Evolutionary conservation across 768 basidiomycete species (phyloP), one percentile per base, ranked within the genome.

Genomic region (Lentinula edodes): DNA sequence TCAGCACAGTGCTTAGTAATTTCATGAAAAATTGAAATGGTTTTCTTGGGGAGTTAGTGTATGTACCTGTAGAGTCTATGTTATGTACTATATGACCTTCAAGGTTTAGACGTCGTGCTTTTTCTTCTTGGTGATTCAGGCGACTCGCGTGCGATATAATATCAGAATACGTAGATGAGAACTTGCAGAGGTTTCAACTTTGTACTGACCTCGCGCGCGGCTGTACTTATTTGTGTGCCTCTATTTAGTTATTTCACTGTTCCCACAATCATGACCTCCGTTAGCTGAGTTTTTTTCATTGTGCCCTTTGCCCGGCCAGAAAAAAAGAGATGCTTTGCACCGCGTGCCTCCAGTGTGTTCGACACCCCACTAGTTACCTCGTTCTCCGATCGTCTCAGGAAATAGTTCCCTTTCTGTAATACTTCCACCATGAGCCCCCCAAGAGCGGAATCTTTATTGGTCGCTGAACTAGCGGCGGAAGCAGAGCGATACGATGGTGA

Each of bases 401-500:
- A 12, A 23, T 34, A 10, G 16, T 12, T 16, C 41, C 43, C 55
- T 56, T 23, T 56, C 36, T 43, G 9, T 2, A 28, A 9, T n/a
- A 54, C 53, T 43, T 56, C 55, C 55, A 56, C 55, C 34, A 59
- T 59, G 58, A 48, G 16, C 36, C 43, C 58, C 18, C 18, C 61
- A 43, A 73, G 70, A 61, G 72, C 75, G 28, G 80, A 84, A 64
- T 74, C 75, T 61, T 70, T 83, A 50, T 77, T 80, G 73, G 79
- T 94, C 67, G 91, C 91, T 63, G 91, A 90, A 75, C 82, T 93
- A 61, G 89, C 90, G 51, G 90, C 90, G 70, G 89, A 93, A 76
- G 91, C 93, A 39, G 91, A 93, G 72, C 89, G 93, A 57, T 93
- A 93, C 72, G 86, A 91, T 78, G 93, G 93, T 93, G 61, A 57